Percentiles rank a stretch among this genome's conserved stretches.
These are phyloP conservation scores for Zygosaccharomyces kombuchaensis DNA, from an alignment of 805 yeast species.

Conservation along the genomic window DNA sequence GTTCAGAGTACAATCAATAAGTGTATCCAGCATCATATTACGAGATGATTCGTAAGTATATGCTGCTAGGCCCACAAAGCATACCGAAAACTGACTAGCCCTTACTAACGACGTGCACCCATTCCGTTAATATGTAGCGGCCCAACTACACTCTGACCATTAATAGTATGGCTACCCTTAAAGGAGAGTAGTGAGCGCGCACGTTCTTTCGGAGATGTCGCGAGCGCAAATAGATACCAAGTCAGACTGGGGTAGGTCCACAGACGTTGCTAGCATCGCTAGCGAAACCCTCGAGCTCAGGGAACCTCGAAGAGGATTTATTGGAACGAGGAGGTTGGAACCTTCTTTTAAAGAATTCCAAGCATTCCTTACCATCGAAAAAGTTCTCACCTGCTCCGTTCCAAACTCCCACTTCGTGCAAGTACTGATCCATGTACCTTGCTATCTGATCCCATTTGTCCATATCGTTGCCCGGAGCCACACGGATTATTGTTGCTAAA, in stretches of 20 bases:
- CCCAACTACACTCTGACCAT: too few species aligned
- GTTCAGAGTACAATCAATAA: too few species aligned
- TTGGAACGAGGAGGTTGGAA: neutral
- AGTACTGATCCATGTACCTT: neutral
- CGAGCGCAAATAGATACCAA: neutral
- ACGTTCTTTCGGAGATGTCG: too few species aligned
- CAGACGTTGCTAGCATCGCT: neutral
- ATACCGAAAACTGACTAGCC: too few species aligned
- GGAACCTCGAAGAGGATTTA: neutral
- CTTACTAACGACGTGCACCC: too few species aligned
- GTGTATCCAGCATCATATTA: too few species aligned
- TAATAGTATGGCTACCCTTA: too few species aligned
- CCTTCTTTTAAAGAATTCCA: too few species aligned
- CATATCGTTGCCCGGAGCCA: conserved; percentile 1
- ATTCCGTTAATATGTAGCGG: too few species aligned
- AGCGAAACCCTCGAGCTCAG: neutral
- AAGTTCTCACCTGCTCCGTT: neutral
- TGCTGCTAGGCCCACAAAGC: too few species aligned
- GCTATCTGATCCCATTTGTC: conserved; percentile 5
- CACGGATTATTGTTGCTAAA: neutral
- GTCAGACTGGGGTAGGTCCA: neutral
- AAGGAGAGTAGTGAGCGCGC: too few species aligned
- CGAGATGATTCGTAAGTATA: too few species aligned
- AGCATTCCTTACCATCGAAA: neutral
- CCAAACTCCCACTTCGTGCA: neutral